phyloP scores from a whole-genome alignment of 371 early-diverging fungal species.

The Apophysomyces ossiformis region DNA sequence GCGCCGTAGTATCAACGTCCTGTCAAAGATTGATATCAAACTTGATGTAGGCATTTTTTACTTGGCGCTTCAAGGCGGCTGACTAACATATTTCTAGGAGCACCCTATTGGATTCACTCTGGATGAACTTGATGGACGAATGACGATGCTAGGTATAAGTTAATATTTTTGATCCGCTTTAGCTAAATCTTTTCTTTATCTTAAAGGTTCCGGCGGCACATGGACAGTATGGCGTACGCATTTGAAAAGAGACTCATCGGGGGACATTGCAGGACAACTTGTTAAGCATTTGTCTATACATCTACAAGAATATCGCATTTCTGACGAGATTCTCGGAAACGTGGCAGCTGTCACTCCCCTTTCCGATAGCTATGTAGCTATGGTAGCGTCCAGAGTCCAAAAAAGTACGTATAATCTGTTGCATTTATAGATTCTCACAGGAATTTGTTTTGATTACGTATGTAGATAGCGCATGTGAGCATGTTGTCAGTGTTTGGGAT shows the following conservation, averaged over 20 bases:
- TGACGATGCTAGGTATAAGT: slow-evolving; percentile 48
- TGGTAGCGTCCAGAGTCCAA: slow-evolving; percentile 51
- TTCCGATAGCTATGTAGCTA: slow-evolving; percentile 58
- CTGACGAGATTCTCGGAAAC: slow-evolving; percentile 29
- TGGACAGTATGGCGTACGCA: slow-evolving; percentile 45
- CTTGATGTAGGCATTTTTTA: slow-evolving; percentile 20
- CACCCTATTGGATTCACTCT: slow-evolving; percentile 56
- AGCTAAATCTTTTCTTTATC: not conserved
- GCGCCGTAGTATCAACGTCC: slow-evolving; percentile 45
- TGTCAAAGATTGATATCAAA: slow-evolving; percentile 37
- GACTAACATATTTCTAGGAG: slow-evolving; percentile 13
- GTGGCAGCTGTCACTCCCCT: slow-evolving; percentile 42
- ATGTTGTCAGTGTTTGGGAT: slow-evolving; percentile 75
- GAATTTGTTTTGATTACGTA: not conserved
- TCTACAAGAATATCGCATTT: slow-evolving; percentile 32
- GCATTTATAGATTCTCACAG: not conserved
- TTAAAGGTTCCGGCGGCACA: slow-evolving; percentile 29
- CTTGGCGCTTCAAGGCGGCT: not conserved
- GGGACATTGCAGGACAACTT: slow-evolving; percentile 34
- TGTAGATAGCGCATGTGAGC: slow-evolving; percentile 35
- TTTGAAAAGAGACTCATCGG: slow-evolving; percentile 40
- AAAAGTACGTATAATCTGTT: slow-evolving; percentile 30
- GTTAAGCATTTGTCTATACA: slow-evolving; percentile 31
- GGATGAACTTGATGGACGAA: slow-evolving; percentile 50
- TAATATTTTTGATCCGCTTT: not conserved